Evolutionary conservation across 208 protist genomes (phyloP).

Genomic region (Wallacemonas sp.): DNA sequence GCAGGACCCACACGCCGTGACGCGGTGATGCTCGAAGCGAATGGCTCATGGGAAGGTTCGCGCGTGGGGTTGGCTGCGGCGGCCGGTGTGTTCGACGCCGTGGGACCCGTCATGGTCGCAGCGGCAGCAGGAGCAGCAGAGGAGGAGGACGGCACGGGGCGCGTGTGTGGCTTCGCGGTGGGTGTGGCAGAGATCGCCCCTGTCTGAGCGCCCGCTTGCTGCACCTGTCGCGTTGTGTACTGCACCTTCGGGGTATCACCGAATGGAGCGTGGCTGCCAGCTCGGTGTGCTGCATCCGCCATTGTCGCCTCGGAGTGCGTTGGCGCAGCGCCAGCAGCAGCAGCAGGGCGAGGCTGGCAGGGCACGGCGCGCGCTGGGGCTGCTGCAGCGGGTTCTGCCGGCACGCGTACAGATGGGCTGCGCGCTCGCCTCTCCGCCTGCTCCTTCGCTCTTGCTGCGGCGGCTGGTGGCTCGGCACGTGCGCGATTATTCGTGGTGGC

Average conservation of each 20-base stretch:
- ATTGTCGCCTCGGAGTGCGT: conserved; percentile 5
- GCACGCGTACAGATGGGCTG: background rate
- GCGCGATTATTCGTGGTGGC: background rate
- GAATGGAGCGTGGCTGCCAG: conserved; percentile 14
- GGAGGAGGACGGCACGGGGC: background rate
- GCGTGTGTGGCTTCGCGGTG: background rate
- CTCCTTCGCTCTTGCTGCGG: background rate
- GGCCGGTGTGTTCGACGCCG: conserved; percentile 8
- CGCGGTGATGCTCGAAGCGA: background rate
- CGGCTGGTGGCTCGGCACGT: background rate
- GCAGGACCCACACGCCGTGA: conserved; percentile 3
- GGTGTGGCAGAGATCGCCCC: background rate
- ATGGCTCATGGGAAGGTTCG: conserved; percentile 25
- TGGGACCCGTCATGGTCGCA: background rate
- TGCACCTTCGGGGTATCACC: conserved; percentile 8
- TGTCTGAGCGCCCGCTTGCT: background rate
- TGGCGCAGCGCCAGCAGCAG: conserved; percentile 2
- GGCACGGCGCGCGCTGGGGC: background rate
- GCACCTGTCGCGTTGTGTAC: conserved; percentile 2
- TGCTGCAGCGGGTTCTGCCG: background rate
- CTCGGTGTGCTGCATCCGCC: background rate
- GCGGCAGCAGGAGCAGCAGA: background rate
- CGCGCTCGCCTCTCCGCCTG: conserved; percentile 1
- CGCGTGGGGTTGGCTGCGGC: background rate
- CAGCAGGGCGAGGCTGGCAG: background rate